phyloP scores from a whole-genome alignment of 495 filamentous ascomycete genomes.

The Bryoglossum gracile region DNA sequence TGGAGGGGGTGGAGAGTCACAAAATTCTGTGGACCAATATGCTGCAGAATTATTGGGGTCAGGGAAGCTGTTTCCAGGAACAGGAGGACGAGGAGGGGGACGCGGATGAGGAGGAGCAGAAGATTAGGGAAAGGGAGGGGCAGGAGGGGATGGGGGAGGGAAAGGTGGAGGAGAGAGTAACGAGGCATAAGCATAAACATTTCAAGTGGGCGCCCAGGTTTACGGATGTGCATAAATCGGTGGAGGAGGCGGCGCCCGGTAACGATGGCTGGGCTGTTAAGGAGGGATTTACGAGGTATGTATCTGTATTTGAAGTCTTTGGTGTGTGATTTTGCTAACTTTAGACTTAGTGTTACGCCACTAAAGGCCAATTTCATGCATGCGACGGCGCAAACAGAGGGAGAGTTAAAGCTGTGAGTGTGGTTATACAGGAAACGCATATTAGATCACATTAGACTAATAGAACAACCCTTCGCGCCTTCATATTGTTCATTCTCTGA shows the following conservation, averaged over 20 bases:
- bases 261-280: constrained; percentile 94
- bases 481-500: constrained; percentile 15
- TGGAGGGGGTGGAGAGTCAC: constrained; percentile 55
- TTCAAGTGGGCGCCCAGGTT: constrained; percentile 93
- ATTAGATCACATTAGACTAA: constrained; percentile 27
- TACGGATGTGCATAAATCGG: constrained; percentile 74
- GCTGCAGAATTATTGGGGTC: constrained; percentile 80
- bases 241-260: constrained; percentile 70
- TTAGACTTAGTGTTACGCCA: constrained; percentile 71
- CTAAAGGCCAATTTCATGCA: constrained; percentile 91
- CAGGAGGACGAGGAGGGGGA: constrained; percentile 53
- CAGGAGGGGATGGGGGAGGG: constrained; percentile 25
- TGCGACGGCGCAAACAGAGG: constrained; percentile 49
- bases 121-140: constrained; percentile 55
- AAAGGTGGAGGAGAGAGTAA: constrained; percentile 25
- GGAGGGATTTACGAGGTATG: constrained; percentile 80
- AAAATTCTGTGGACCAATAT: constrained; percentile 74
- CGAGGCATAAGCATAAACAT: constrained; percentile 61
- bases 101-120: constrained; percentile 56
- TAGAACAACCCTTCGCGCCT: constrained; percentile 11
- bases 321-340: neutral
- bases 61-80: constrained; percentile 78
- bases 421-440: constrained; percentile 25
- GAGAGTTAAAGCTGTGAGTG: constrained; percentile 90
- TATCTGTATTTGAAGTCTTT: constrained; percentile 17